A percentile compares a stretch with the other conserved stretches of the same genome.
phyloP scores from a whole-genome alignment of 1,139 yeast species.

The Arxiozyma slooffiae region DNA sequence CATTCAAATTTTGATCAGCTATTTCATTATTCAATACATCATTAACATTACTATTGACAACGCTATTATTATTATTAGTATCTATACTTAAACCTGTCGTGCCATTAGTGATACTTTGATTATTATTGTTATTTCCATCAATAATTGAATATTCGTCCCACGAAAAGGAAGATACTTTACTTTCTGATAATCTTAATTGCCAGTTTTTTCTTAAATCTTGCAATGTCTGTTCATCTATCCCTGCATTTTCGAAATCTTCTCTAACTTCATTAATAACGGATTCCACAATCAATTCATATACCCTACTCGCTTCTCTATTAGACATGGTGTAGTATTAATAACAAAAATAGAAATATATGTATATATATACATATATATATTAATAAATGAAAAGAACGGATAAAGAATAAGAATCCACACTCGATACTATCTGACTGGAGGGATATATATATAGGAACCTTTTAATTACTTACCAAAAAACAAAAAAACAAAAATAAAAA shows the following conservation, averaged over 20 bases:
- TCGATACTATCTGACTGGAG: too few relatives aligned
- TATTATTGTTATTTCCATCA: too few relatives aligned
- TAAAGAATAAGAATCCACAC: too few relatives aligned
- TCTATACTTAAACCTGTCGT: neutral
- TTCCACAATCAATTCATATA: conserved; percentile 75
- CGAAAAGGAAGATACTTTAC: conserved; percentile 65
- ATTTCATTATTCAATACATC: neutral
- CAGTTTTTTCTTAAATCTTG: conserved; percentile 71
- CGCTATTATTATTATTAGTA: neutral
- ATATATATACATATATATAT: too few relatives aligned
- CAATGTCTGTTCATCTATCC: conserved; percentile 84
- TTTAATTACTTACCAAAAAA: too few relatives aligned
- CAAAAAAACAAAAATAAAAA: too few relatives aligned
- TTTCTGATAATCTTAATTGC: conserved; percentile 67
- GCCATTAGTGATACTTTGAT: neutral
- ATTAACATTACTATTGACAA: too few relatives aligned
- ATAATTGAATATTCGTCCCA: conserved; percentile 52
- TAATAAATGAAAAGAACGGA: too few relatives aligned
- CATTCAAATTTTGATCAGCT: neutral
- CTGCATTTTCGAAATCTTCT: conserved; percentile 90
- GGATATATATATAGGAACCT: too few relatives aligned
- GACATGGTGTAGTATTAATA: conserved; percentile 16
- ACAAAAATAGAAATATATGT: too few relatives aligned
- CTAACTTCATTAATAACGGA: conserved; percentile 86
- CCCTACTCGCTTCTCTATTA: conserved; percentile 36